phyloP scores from a whole-genome alignment of 495 filamentous ascomycete species.

The Cercophora sp. region DNA sequence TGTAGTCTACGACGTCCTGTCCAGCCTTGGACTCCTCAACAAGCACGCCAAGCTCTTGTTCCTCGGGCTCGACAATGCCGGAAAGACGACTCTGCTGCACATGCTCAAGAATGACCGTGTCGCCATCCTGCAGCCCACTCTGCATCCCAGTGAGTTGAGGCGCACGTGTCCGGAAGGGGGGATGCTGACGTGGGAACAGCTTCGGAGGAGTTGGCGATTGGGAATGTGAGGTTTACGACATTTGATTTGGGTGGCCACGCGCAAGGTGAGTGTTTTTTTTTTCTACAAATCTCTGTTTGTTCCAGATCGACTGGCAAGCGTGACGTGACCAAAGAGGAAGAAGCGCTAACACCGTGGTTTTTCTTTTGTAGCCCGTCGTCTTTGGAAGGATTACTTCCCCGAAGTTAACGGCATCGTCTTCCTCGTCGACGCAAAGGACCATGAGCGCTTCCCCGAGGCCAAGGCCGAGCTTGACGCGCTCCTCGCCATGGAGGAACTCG shows the following conservation, averaged over 20 bases:
- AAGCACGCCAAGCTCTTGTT: slow-evolving; percentile 95
- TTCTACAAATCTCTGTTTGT: too few relatives aligned
- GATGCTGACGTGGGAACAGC: slow-evolving; percentile 42
- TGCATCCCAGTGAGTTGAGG: slow-evolving; percentile 70
- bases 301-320: background rate
- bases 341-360: background rate
- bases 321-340: background rate
- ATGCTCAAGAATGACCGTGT: slow-evolving; percentile 98
- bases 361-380: slow-evolving; percentile 66
- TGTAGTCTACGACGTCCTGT: slow-evolving; percentile 87
- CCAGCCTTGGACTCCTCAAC: slow-evolving; percentile 86
- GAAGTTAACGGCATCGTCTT: slow-evolving; percentile 98
- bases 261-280: slow-evolving; percentile 66
- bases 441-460: slow-evolving; percentile 86
- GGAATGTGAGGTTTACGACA: slow-evolving; percentile 94
- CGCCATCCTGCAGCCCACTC: slow-evolving; percentile 84
- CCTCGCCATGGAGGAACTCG: slow-evolving; percentile 85
- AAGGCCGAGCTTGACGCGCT: slow-evolving; percentile 96
- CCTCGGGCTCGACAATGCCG: slow-evolving; percentile 94
- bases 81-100: slow-evolving; percentile 90
- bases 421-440: slow-evolving; percentile 95
- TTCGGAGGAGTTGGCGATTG: slow-evolving; percentile 93
- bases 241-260: slow-evolving; percentile 97
- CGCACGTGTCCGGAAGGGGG: slow-evolving; percentile 11
- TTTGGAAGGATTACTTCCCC: slow-evolving; percentile 99